A percentile compares a stretch with the other conserved stretches of the same genome.
Conservation (phyloP, 2,329 filamentous ascomycete genomes). For the Chaetomium sp. region DNA sequence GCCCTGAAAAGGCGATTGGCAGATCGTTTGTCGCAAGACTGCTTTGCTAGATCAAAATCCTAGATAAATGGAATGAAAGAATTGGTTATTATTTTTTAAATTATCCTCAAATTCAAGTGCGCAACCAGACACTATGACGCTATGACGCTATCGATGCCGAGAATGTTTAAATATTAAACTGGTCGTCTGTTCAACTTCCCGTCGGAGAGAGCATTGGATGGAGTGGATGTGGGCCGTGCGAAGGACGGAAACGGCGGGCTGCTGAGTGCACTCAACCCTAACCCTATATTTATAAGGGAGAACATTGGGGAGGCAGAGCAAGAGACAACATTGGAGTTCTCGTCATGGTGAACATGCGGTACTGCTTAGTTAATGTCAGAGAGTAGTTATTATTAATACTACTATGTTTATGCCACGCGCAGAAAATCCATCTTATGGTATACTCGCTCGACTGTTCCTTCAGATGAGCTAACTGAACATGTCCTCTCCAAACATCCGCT, state of each 20-base stretch:
- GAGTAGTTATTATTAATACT: not conserved
- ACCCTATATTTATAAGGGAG: not conserved
- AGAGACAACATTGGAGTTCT: not conserved
- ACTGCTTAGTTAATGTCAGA: not conserved
- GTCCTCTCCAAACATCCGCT: slow-evolving; percentile 1
- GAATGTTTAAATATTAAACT: not conserved
- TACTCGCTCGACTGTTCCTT: slow-evolving; percentile 5
- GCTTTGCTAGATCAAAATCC: not conserved
- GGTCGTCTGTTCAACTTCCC: not conserved
- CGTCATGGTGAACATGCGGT: not conserved
- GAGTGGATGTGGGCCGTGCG: not conserved
- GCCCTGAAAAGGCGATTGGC: not conserved
- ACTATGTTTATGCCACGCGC: not conserved
- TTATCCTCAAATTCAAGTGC: not conserved
- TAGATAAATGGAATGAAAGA: not conserved
- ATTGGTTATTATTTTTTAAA: not conserved
- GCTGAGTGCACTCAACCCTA: not conserved
- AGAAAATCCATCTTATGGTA: not conserved
- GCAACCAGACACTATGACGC: not conserved
- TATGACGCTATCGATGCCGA: not conserved
- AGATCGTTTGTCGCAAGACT: not conserved
- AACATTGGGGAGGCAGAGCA: not conserved
- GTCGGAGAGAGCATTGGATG: not conserved
- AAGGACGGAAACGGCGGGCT: no score
- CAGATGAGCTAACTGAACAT: not conserved